Conservation (phyloP, 345 rosid genomes). For the Hypericum perforatum region DNA sequence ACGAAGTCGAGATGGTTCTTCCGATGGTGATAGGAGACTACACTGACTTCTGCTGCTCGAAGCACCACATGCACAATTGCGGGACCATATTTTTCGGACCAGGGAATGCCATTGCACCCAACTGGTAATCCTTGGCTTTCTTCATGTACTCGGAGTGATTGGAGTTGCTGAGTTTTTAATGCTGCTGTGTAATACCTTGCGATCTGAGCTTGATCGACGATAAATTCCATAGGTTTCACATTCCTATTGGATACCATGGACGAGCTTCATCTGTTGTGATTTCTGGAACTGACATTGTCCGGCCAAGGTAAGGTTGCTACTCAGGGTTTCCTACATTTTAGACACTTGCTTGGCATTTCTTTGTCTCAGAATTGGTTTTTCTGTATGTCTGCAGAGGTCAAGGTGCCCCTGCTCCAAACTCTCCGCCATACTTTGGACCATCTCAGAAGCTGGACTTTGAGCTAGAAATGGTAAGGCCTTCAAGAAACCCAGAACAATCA, state of each 20-base stretch:
- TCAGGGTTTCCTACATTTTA: not conserved
- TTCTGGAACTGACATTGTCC: conserved; percentile 76
- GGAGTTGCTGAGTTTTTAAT: not conserved
- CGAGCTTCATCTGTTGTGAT: conserved; percentile 84
- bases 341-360: not conserved
- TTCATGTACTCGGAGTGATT: no score
- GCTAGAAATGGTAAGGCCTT: conserved; percentile 80
- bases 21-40: conserved; percentile 89
- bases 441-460: conserved; percentile 88
- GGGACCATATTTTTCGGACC: conserved; percentile 88
- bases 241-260: conserved; percentile 97
- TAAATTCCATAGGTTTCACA: conserved; percentile 59
- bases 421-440: conserved; percentile 80
- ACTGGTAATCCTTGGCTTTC: conserved; percentile 41
- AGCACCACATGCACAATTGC: conserved; percentile 90
- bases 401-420: conserved; percentile 57
- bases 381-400: conserved; percentile 58
- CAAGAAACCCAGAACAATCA: not conserved
- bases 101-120: conserved; percentile 51
- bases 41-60: conserved; percentile 86
- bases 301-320: conserved; percentile 51
- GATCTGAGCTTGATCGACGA: no score
- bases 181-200: not conserved
- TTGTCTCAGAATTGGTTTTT: conserved; percentile 2
- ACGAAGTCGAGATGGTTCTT: conserved; percentile 72